Evolutionary conservation across 371 early-diverging fungal genomes (phyloP), one percentile per base, ranked within the genome.

Genomic region (Massospora cicadina): DNA sequence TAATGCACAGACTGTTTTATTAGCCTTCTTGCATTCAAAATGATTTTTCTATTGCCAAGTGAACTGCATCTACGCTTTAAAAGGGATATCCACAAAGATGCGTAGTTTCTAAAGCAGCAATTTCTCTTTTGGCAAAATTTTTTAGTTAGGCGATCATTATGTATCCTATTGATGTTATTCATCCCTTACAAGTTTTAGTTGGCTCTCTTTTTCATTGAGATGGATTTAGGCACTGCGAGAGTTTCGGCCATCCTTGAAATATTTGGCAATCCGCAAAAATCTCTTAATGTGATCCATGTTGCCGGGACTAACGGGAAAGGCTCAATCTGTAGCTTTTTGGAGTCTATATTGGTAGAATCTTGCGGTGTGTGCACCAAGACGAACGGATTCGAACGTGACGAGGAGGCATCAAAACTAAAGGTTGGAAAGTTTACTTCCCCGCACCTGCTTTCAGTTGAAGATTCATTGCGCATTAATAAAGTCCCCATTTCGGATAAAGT

Each of bases 251-350:
- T 43, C 17, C 43, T 43, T 43, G 10, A 43, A 17, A 5, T 43
- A 10, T 17, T 66, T 13, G 68, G 66, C 21, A 56, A 64, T 28
- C 67, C 68, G 71, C 58, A 71, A 62, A 60, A 66, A 53, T 7
- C 63, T 67, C 54, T 71, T 3, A 60, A 71, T 57, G 72, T 85
- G 27, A 83, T 92, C 55, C 91, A 91, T 64, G 78, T 92, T 7
- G 76, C 90, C 21, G 91, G 91, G 7, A 90, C 91, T 17, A 91
- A 91, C 67, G 91, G 93, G 65, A 92, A 92, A 68, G 91, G 91
- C 2, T 87, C 87, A 10, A 85, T 87, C 3, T 80, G 80, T 43
- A 86, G 87, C 0, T 79, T 86, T 55, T 72, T 82, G 0, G 82
- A 82, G 33, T 77, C 83, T 5, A 76, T 87, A 12, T 74, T 91